Evolutionary conservation across 176 grass and related monocot species (phyloP).

Genomic region (Raddia distichophylla): DNA sequence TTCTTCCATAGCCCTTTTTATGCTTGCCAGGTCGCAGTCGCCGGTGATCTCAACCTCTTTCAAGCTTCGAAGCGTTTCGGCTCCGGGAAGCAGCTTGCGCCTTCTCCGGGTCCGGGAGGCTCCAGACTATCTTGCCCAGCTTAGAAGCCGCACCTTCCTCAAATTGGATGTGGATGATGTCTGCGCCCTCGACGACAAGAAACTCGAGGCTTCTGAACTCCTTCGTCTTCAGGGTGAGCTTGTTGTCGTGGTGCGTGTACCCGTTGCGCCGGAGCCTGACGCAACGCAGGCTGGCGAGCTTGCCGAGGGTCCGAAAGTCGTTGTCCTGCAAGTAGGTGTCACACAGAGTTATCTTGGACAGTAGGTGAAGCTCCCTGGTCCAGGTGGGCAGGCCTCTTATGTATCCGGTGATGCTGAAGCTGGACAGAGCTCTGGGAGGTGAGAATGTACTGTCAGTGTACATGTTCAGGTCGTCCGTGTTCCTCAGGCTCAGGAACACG

Average conservation of each 20-base stretch:
- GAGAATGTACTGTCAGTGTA: conserved; percentile 4
- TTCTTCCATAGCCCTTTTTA: neutral
- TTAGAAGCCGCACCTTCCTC: neutral
- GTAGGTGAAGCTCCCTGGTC: conserved; percentile 11
- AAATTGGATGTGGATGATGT: neutral
- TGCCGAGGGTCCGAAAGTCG: neutral
- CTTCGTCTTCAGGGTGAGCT: neutral
- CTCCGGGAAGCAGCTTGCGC: no score
- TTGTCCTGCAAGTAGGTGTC: neutral
- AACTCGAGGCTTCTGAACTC: neutral
- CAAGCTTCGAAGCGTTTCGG: neutral
- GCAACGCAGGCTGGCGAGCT: neutral
- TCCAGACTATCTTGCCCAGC: conserved; percentile 17
- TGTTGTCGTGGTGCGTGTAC: no score
- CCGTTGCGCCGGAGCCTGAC: neutral
- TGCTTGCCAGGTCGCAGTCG: neutral
- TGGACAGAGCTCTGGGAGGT: conserved; percentile 18
- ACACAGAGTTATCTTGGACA: no score
- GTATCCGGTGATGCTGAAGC: conserved; percentile 36
- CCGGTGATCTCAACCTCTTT: conserved; percentile 23
- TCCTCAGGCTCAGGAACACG: no score
- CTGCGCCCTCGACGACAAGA: neutral
- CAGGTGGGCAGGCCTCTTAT: no score
- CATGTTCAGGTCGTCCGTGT: no score
- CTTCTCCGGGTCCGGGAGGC: no score